Evolutionary conservation across 257 asterid species (phyloP).

Genomic region (Lantana camara): DNA sequence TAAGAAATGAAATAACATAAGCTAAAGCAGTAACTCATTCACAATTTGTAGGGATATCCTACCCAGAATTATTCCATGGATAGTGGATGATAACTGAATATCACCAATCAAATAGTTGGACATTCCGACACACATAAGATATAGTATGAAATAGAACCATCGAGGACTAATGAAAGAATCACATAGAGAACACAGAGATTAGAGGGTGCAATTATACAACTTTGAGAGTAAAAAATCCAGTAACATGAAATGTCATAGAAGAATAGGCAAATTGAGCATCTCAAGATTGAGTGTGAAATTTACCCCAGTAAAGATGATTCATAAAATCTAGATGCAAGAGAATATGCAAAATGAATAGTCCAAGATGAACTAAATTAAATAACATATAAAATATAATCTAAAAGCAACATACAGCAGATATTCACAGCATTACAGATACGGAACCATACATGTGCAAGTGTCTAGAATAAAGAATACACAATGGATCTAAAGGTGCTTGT

Average conservation of each 20-base stretch:
- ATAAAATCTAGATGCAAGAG: too few relatives aligned
- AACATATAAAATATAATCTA: too few relatives aligned
- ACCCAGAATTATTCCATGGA: too few relatives aligned
- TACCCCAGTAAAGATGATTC: not conserved
- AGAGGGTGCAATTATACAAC: not conserved
- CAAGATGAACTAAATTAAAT: too few relatives aligned
- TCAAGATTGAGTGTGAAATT: not conserved
- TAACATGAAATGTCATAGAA: not conserved
- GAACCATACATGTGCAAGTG: not conserved
- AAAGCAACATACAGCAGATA: not conserved
- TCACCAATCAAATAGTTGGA: too few relatives aligned
- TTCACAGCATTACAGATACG: not conserved
- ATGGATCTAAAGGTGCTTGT: too few relatives aligned
- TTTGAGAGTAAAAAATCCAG: not conserved
- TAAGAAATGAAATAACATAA: conserved; percentile 8
- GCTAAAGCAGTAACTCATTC: too few relatives aligned
- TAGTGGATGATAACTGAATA: too few relatives aligned
- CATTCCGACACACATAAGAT: too few relatives aligned
- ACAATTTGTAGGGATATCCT: too few relatives aligned
- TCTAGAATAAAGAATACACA: not conserved
- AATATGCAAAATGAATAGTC: too few relatives aligned
- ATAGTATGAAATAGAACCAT: not conserved
- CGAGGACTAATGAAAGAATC: not conserved
- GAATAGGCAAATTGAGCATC: not conserved
- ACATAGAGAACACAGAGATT: not conserved